Evolutionary conservation across 192 early-diverging fungal species (phyloP).

Genomic region (Lunasporangiospora selenospora): DNA sequence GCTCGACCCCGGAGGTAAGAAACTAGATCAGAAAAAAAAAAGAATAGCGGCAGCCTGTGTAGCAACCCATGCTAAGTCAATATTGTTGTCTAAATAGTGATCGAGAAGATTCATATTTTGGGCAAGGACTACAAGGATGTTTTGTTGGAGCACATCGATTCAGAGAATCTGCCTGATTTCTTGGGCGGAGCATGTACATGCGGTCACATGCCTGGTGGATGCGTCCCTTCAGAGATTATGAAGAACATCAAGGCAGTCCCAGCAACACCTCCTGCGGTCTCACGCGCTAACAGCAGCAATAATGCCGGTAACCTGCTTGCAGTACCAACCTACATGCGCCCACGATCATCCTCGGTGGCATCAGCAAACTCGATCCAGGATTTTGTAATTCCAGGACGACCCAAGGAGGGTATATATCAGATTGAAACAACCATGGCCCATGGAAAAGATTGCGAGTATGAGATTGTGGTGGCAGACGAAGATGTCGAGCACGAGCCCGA

Average conservation of each 20-base stretch:
- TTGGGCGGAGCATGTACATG: slow-evolving; percentile 78
- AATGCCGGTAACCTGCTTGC: slow-evolving; percentile 19
- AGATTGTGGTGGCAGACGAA: slow-evolving; percentile 44
- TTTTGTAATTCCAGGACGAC: slow-evolving; percentile 38
- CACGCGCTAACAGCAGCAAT: too few relatives aligned
- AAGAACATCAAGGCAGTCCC: slow-evolving; percentile 48
- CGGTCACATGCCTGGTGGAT: slow-evolving; percentile 72
- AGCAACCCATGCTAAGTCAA: neutral
- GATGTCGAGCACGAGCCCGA: slow-evolving; percentile 38
- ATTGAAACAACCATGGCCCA: slow-evolving; percentile 32
- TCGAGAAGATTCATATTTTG: slow-evolving; percentile 70
- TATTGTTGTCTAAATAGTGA: slow-evolving; percentile 22
- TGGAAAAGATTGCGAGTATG: slow-evolving; percentile 43
- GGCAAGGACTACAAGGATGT: slow-evolving; percentile 63
- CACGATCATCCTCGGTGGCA: slow-evolving; percentile 32
- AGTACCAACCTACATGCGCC: slow-evolving; percentile 36
- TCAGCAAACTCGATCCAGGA: slow-evolving; percentile 46
- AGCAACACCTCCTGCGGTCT: neutral
- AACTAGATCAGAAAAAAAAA: slow-evolving; percentile 24
- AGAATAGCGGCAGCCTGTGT: too few relatives aligned
- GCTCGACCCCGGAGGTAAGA: slow-evolving; percentile 77
- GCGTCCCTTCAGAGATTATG: slow-evolving; percentile 47
- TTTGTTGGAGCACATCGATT: slow-evolving; percentile 67
- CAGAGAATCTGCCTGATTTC: slow-evolving; percentile 72
- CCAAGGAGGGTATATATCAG: slow-evolving; percentile 45